These are phyloP conservation scores for Metarhizium rileyi DNA, from an alignment of 2,329 filamentous ascomycete genomes.

Conservation along the genomic window DNA sequence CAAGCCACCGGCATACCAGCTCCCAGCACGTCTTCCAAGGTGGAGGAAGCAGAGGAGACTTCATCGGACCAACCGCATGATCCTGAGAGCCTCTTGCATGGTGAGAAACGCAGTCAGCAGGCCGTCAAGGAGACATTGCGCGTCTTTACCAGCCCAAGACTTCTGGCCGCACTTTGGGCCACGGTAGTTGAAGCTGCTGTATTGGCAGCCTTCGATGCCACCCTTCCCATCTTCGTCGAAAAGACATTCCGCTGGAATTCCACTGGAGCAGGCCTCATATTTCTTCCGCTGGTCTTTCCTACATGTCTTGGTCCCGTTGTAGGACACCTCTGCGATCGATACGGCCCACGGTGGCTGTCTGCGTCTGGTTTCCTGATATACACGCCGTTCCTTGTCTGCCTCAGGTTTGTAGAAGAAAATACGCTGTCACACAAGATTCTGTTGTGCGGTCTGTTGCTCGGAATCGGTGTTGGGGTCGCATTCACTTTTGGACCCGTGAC, in stretches of 20 bases:
- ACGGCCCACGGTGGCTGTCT: conserved; percentile 25
- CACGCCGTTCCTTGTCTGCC: conserved; percentile 24
- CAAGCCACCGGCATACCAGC: neutral
- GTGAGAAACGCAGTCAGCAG: neutral
- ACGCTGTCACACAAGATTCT: conserved; percentile 20
- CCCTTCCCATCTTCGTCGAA: conserved; percentile 21
- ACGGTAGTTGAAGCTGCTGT: conserved; percentile 24
- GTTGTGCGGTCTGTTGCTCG: conserved; percentile 22
- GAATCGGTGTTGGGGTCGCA: conserved; percentile 19
- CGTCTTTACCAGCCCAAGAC: conserved; percentile 20
- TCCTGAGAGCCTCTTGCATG: neutral
- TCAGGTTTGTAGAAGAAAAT: conserved; percentile 23
- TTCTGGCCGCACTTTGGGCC: conserved; percentile 24
- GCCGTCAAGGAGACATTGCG: conserved; percentile 13
- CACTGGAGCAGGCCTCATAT: conserved; percentile 24
- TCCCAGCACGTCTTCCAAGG: neutral
- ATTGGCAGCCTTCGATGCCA: conserved; percentile 24
- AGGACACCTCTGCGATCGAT: conserved; percentile 22
- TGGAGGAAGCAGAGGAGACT: neutral
- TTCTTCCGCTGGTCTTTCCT: conserved; percentile 23
- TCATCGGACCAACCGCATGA: neutral
- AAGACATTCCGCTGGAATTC: conserved; percentile 23
- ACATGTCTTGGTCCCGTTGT: conserved; percentile 21
- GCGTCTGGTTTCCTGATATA: conserved; percentile 22
- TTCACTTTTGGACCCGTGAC: conserved; percentile 26